These are phyloP conservation scores for Saussurea involucrata DNA, from an alignment of 129 eudicot genomes.

Conservation along the genomic window DNA sequence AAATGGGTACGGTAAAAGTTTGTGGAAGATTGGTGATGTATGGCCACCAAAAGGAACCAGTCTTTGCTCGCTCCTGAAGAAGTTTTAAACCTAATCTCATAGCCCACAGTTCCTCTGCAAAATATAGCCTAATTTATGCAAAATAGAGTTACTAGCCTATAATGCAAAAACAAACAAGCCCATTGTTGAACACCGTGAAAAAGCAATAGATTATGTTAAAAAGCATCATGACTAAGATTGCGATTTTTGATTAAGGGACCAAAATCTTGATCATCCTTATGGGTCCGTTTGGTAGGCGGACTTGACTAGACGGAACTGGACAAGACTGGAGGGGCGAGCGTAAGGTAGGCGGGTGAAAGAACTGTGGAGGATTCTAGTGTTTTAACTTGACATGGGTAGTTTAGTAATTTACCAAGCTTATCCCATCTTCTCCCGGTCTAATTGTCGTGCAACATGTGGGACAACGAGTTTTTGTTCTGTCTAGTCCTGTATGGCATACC, in stretches of 20 bases:
- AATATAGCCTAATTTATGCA: slow-evolving; percentile 65
- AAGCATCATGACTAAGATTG: neutral
- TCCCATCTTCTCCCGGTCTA: neutral
- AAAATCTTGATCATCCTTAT: neutral
- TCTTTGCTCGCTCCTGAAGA: slow-evolving; percentile 89
- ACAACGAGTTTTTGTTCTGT: neutral
- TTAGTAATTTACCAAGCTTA: neutral
- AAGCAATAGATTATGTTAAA: neutral
- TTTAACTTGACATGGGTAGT: too few species aligned
- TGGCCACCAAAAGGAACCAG: slow-evolving; percentile 97
- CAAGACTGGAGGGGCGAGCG: too few species aligned
- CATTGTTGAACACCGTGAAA: neutral
- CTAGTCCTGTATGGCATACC: neutral
- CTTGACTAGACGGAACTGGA: neutral
- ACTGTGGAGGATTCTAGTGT: too few species aligned
- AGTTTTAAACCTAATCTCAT: slow-evolving; percentile 87
- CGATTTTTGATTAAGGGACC: neutral
- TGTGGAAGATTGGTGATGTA: slow-evolving; percentile 97
- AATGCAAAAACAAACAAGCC: slow-evolving; percentile 19
- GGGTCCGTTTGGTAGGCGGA: neutral
- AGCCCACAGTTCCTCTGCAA: slow-evolving; percentile 99
- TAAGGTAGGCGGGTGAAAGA: too few species aligned
- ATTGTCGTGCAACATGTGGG: too few species aligned
- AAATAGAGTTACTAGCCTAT: slow-evolving; percentile 38
- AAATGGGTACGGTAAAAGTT: slow-evolving; percentile 76